Evolutionary conservation across 192 early-diverging fungal genomes (phyloP).

Genomic region (Entophlyctis luteolus): DNA sequence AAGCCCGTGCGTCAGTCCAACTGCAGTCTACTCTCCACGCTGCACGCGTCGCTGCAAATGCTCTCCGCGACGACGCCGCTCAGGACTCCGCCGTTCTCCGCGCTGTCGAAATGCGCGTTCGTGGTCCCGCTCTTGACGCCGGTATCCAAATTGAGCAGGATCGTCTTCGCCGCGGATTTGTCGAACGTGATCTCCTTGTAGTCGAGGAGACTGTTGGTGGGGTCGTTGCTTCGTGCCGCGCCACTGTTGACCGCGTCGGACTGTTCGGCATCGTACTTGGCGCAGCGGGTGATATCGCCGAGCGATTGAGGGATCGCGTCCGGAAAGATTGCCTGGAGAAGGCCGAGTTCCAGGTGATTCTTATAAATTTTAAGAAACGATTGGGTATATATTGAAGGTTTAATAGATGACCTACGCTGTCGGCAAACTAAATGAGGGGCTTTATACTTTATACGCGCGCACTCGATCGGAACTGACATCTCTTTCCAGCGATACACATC

Average conservation of each 20-base stretch:
- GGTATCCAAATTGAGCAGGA: conserved; percentile 31
- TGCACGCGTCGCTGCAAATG: background rate
- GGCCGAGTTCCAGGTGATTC: conserved; percentile 35
- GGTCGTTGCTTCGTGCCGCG: conserved; percentile 19
- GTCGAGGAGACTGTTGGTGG: conserved; percentile 25
- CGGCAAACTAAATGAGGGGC: conserved; percentile 42
- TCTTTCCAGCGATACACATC: conserved; percentile 6
- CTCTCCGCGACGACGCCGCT: background rate
- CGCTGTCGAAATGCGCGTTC: background rate
- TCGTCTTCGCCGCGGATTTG: conserved; percentile 32
- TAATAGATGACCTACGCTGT: conserved; percentile 39
- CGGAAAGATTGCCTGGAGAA: conserved; percentile 25
- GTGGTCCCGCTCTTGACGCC: background rate
- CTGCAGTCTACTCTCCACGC: background rate
- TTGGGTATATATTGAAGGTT: background rate
- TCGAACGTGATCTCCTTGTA: conserved; percentile 26
- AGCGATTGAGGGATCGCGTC: conserved; percentile 28
- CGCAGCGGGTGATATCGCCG: conserved; percentile 22
- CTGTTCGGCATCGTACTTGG: conserved; percentile 32
- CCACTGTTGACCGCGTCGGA: conserved; percentile 27
- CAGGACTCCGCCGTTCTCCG: background rate
- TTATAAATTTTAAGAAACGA: background rate
- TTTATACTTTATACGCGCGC: conserved; percentile 27
- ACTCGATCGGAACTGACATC: conserved; percentile 19
- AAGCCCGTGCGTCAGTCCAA: conserved; percentile 1